A percentile compares a stretch with the other conserved stretches of the same genome.
Evolutionary conservation across 768 basidiomycete genomes (phyloP).

Genomic region (Boletus insuetus): DNA sequence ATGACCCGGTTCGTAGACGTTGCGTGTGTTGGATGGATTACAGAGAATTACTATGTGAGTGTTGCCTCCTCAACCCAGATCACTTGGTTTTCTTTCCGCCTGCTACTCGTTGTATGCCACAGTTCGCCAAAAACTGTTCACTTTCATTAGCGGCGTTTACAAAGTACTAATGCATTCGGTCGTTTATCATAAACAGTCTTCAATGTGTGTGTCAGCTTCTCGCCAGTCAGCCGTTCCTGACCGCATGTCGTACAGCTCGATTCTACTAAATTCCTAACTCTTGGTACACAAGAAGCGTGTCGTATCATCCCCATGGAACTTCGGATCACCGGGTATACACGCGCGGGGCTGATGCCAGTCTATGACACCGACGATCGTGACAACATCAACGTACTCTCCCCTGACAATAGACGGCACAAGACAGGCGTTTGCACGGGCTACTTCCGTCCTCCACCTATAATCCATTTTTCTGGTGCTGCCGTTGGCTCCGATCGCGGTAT

Average conservation of each 20-base stretch:
- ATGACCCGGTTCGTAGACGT: conserved; percentile 34
- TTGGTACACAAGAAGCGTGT: conserved; percentile 41
- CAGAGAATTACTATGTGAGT: conserved; percentile 50
- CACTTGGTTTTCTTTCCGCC: background rate
- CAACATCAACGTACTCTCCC: conserved; percentile 17
- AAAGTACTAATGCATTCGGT: background rate
- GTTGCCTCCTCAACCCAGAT: background rate
- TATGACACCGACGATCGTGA: conserved; percentile 1
- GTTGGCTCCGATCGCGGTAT: conserved; percentile 36
- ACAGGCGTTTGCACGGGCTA: conserved; percentile 19
- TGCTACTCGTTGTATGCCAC: background rate
- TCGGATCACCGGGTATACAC: conserved; percentile 38
- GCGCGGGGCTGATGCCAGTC: conserved; percentile 22
- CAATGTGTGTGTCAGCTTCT: conserved; percentile 12
- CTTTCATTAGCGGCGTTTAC: background rate
- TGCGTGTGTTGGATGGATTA: conserved; percentile 62
- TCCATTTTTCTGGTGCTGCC: conserved; percentile 48
- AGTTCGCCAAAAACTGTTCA: background rate
- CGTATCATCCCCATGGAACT: conserved; percentile 54
- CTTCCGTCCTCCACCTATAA: conserved; percentile 43
- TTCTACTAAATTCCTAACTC: conserved; percentile 29
- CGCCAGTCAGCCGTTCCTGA: background rate
- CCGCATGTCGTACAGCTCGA: conserved; percentile 17
- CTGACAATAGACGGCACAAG: background rate
- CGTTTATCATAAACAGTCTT: conserved; percentile 15